Base-by-base conservation (phyloP, 2,329 filamentous ascomycete species). In the Penicillium thymicola region DNA sequence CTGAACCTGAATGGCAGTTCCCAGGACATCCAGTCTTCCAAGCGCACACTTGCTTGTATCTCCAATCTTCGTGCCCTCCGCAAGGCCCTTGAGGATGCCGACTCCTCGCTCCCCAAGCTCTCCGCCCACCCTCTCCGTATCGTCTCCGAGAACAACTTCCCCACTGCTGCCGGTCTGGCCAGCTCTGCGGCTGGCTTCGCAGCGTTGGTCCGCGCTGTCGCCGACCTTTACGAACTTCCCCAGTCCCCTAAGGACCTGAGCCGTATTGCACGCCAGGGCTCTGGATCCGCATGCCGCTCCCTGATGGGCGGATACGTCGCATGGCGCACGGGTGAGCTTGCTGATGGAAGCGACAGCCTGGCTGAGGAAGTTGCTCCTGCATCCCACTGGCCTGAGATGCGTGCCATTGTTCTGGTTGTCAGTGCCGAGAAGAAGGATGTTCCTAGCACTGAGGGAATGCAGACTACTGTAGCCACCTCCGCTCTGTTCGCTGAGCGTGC, bases 91-190 rank as follows among this genome's bases (percentile, higher is more conserved):
- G 94, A 99, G 76, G 79, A 81, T 36, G 76, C 82, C 59, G 81
- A 96, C 72, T 67, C 86, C 0, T 86, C 85, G 23, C 83, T 96
- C n/a, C 91, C 93, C 42, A 90, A 89, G 75, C 85, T 99, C 55
- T 89, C 91, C 11, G 72, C 81, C 50, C 81, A 89, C 68, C 86
- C 89, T 34, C 85, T 99, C 59, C 89, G 88, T 67, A 88, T 99
- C 64, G 92, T 97, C 55, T 94, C 90, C 55, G 89, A 94, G 79
- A 99, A 99, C 83, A 99, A 99, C 83, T 99, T 99, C 82, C 94
- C 94, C 61, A 99, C 94, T 2, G 94, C 94, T 27, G 94, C 94
- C 5, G 94, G 94, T 7, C 86, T 99, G 28, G 84, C 84, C 40
- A 82, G 80, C 64, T 81, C 79, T 23, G 85, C 84, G n/a, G 84